Conservation (phyloP, 306 rosid species). For the Coriaria nepalensis region DNA sequence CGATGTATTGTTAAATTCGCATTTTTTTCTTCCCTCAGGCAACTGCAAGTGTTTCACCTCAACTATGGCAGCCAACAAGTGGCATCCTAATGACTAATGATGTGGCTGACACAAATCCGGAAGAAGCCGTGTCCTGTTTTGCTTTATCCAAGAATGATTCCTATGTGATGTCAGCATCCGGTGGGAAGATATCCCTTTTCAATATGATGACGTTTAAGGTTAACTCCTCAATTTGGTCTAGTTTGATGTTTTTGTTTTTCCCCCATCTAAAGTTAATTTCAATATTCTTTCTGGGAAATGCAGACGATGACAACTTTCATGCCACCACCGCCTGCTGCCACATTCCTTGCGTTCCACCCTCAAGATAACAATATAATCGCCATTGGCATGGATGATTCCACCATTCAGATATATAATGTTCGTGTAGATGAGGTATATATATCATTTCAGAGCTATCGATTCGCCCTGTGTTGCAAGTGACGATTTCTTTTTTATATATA, state of each 20-base stretch:
- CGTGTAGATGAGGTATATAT: constrained; percentile 85
- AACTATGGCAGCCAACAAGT: constrained; percentile 92
- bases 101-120: constrained; percentile 51
- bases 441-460: constrained; percentile 8
- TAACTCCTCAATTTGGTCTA: not conserved
- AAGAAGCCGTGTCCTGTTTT: constrained; percentile 83
- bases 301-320: constrained; percentile 98
- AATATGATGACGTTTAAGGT: constrained; percentile 99
- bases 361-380: constrained; percentile 95
- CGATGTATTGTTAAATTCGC: constrained; percentile 12
- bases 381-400: constrained; percentile 94
- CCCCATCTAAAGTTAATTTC: constrained; percentile 9
- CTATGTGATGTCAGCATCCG: constrained; percentile 97
- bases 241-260: not conserved
- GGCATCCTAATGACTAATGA: constrained; percentile 95
- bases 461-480: not conserved
- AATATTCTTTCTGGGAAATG: constrained; percentile 27
- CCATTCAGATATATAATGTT: constrained; percentile 91
- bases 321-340: constrained; percentile 98
- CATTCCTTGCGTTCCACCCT: constrained; percentile 94
- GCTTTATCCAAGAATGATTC: constrained; percentile 94
- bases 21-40: constrained; percentile 43
- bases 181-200: constrained; percentile 88
- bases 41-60: constrained; percentile 68
- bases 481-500: no score